Evolutionary conservation across 106 monocot species (phyloP), one percentile per base, ranked within the genome.

Genomic region (Dioscorea dumetorum): DNA sequence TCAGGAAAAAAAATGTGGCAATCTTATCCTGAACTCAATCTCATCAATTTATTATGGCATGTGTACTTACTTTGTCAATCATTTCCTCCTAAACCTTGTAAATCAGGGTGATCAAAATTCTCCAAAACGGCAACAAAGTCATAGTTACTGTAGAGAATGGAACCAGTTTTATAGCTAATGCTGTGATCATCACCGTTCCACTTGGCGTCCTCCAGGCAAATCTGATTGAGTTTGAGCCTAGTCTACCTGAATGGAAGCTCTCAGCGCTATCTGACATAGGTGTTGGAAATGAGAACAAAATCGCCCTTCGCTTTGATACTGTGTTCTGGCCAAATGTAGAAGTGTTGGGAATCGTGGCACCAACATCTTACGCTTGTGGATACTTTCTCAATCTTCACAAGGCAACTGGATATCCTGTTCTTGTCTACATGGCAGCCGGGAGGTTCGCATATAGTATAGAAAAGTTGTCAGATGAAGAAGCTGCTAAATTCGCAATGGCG

Each of bases 331-430:
- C 91, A 19, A 89, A 97, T 61, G 95, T 97, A 2, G 95, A 97
- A 77, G 85, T 97, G 9, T 61, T 97, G 48, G 95, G 95, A 22
- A 77, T 80, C 34, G 86, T 92, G 11, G 95, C 95, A 23, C 79
- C 77, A 3, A 84, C 75, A 51, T 88, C 91, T 35, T 76, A 92
- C 74, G 70, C 81, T 13, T 97, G 95, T 68, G 95, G 95, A 33
- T 97, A 97, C 70, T 97, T 97, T 33, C 91, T 97, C 22, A 97
- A 97, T 76, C 88, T 97, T 33, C 91, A 97, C 80, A 97, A 97
- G 74, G 89, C 91, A 50, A 92, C 88, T 9, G 91, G 91, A 49
- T 54, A 92, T 60, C 79, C 77, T 41, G 82, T 97, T 60, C 80
- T 97, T 48, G 95, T 97, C 1, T 97, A 87, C 78, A 97, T 97